Base-by-base conservation (phyloP, 1,139 yeast genomes). In the Taphrina communis region DNA sequence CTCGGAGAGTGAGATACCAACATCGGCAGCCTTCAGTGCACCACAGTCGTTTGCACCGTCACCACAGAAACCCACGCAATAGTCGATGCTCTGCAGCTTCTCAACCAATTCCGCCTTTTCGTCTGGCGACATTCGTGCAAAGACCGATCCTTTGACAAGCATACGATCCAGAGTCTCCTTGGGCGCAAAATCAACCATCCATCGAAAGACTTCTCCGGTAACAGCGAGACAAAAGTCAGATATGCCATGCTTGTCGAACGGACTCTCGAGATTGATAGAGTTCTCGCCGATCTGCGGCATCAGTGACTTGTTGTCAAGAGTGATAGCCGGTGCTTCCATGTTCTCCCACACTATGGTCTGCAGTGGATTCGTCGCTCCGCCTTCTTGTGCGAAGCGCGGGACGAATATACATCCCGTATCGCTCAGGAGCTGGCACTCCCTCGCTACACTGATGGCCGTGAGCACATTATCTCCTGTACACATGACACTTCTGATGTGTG, bases 101-200 rank as follows among this genome's bases (percentile, higher is more conserved):
- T 90, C 94, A 41, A 94, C 97, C 66, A 94, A 82, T 78, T 94
- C 99, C 77, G 94, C 97, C 76, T 94, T 94, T 76, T 94, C 99
- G 78, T 94, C 99, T 0, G 99, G 99, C 0, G 98, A 93, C 99
- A 94, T 94, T 73, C 99, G 83, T 0, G 99, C 98, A 80, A 88
- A 95, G 7, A 94, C 85, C 62, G 87, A 85, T 71, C 94, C 86
- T 72, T 85, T 86, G 81, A 92, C 81, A 68, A 95, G 82, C 75
- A 94, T 83, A 63, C 83, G 84, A 70, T 88, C 87, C 60, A 83
- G 79, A 12, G 59, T 58, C 5, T 73, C 75, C 17, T 70, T 72
- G n/a, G 77, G 73, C 1, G 82, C 82, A 55, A 74, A 73, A 68
- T 79, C 80, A n/a, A 93, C 82, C 44, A 94, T 79, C 73, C 85